Base-by-base conservation (phyloP, 139 green algal genomes). In the Parachlorella kessleri region DNA sequence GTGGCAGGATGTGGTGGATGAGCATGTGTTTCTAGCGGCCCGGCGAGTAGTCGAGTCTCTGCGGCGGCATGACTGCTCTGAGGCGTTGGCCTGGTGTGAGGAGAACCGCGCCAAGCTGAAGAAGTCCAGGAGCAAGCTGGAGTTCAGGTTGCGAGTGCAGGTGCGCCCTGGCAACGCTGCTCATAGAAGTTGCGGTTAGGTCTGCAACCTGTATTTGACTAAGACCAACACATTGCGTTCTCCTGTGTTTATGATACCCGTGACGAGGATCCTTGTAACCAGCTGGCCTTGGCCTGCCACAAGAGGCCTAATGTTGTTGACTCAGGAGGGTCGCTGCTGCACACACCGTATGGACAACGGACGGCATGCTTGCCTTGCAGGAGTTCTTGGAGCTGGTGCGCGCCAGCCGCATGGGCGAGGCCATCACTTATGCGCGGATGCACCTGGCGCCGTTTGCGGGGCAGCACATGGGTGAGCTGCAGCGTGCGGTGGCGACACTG, bases 371-470 rank as follows among this genome's bases (percentile, higher is more conserved):
- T 3, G n/a, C n/a, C n/a, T n/a, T 86, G 72, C 84, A 98, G 91
- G 94, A 98, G 84, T 98, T 98, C 73, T 81, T 99, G 1, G 94
- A 98, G 81, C 88, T 97, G n/a, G 92, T 98, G 54, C 89, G 92
- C 9, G n/a, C 66, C 33, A 89, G 79, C 6, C 33, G 86, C 48
- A 81, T 89, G 63, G 23, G 88, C 32, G 85, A 90, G 21, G 95
- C 95, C 2, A 89, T 99, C 33, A 48, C 59, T 1, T 96, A 99
- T 78, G 93, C 95, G 3, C 88, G 90, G 24, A 39, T 79, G 32
- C 79, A 98, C 76, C 78, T 98, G 30, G 85, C 94, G n/a, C 86
- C 79, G 3, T 97, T 86, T 87, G 91, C 90, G 21, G 54, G 6
- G 26, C 77, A 77, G 35, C 75, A 95, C 81, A 81, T 96, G 87